phyloP scores from a whole-genome alignment of 306 rosid genomes.

The Ormosia emarginata region DNA sequence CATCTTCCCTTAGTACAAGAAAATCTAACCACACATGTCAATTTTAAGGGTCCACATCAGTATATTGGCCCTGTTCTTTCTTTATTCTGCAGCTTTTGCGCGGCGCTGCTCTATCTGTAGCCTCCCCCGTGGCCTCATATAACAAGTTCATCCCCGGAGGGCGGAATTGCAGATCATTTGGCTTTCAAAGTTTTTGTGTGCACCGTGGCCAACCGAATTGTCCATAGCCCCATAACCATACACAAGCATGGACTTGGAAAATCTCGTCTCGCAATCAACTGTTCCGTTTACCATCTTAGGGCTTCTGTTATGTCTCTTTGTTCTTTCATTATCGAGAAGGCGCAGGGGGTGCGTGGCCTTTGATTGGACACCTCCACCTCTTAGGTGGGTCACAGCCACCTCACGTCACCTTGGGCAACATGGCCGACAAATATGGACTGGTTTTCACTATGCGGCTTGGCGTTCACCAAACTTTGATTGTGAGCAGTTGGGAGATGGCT shows the following conservation, averaged over 20 bases:
- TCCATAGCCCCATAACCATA: too few relatives aligned
- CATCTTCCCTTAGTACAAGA: too few relatives aligned
- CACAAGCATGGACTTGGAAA: not conserved
- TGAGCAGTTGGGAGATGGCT: constrained; percentile 28
- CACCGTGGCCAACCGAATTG: too few relatives aligned
- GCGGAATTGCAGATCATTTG: too few relatives aligned
- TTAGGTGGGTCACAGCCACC: constrained; percentile 14
- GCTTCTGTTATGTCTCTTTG: not conserved
- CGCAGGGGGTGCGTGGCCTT: constrained; percentile 30
- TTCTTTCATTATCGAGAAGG: not conserved
- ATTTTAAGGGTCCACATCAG: too few relatives aligned
- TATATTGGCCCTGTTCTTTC: too few relatives aligned
- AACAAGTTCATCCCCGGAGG: too few relatives aligned
- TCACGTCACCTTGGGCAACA: not conserved
- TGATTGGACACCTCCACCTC: constrained; percentile 38
- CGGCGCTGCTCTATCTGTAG: too few relatives aligned
- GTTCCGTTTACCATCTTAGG: not conserved
- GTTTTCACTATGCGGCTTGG: constrained; percentile 24
- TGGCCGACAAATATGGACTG: constrained; percentile 26
- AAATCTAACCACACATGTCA: too few relatives aligned
- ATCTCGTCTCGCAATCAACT: not conserved
- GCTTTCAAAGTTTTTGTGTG: too few relatives aligned
- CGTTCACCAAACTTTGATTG: constrained; percentile 6
- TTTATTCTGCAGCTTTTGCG: too few relatives aligned
- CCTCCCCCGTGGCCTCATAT: too few relatives aligned